phyloP scores from a whole-genome alignment of 495 filamentous ascomycete genomes.

The Penicillium paxilli region DNA sequence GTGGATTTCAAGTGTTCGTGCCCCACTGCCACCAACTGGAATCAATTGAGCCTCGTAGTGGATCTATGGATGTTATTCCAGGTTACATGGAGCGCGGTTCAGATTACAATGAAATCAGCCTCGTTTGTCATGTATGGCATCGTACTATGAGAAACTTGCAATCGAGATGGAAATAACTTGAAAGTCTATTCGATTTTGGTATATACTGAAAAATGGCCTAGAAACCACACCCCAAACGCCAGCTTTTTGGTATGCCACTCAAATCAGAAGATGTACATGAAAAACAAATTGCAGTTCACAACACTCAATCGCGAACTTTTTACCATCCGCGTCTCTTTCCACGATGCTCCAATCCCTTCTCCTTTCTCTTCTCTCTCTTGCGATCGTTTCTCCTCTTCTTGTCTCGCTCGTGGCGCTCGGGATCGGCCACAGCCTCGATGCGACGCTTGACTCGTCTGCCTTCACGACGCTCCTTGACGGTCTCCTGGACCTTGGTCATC shows the following conservation, averaged over 20 bases:
- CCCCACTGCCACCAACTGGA: too few relatives aligned
- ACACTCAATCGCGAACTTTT: background rate
- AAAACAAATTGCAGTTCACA: slow-evolving; percentile 5
- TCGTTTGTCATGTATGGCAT: too few relatives aligned
- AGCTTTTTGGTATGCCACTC: slow-evolving; percentile 27
- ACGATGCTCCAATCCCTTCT: slow-evolving; percentile 67
- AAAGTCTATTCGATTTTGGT: slow-evolving; percentile 8
- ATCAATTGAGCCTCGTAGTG: too few relatives aligned
- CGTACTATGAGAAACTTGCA: too few relatives aligned
- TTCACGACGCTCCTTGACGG: slow-evolving; percentile 66
- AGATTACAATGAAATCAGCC: too few relatives aligned
- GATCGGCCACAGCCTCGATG: slow-evolving; percentile 78
- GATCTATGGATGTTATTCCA: too few relatives aligned
- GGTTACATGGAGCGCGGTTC: too few relatives aligned
- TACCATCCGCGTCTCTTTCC: slow-evolving; percentile 70
- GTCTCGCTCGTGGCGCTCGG: slow-evolving; percentile 71
- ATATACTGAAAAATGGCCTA: slow-evolving; percentile 7
- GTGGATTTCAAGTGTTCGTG: too few relatives aligned
- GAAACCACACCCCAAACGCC: slow-evolving; percentile 25
- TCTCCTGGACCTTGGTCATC: slow-evolving; percentile 66
- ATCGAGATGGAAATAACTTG: background rate
- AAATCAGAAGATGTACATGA: slow-evolving; percentile 23
- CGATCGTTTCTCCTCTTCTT: slow-evolving; percentile 86
- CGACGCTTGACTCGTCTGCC: slow-evolving; percentile 76
- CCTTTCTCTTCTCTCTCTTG: slow-evolving; percentile 81